Conservation (phyloP, 805 yeast genomes). For the Sugiyamaella lignohabitans region DNA sequence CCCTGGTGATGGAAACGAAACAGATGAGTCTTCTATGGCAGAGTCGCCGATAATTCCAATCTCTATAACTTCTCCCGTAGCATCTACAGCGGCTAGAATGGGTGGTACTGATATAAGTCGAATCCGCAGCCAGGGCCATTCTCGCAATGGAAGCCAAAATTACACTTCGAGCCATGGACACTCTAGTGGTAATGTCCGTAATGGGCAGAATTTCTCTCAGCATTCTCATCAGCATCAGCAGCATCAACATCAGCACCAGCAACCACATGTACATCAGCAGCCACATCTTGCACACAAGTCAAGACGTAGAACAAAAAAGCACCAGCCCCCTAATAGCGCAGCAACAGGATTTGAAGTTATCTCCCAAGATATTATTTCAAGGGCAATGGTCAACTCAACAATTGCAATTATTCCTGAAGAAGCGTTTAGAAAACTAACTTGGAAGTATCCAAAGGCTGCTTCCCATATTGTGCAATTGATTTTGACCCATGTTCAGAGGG, state of each 20-base stretch:
- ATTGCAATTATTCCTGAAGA: constrained; percentile 87
- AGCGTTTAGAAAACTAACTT: constrained; percentile 66
- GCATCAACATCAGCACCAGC: neutral
- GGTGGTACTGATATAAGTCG: neutral
- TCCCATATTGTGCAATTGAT: constrained; percentile 94
- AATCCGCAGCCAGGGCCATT: too few relatives aligned
- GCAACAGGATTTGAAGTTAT: constrained; percentile 10
- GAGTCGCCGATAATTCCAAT: neutral
- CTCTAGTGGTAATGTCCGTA: too few relatives aligned
- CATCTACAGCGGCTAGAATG: neutral
- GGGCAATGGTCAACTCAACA: constrained; percentile 69
- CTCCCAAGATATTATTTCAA: constrained; percentile 49
- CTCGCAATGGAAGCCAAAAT: too few relatives aligned
- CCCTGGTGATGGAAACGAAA: constrained; percentile 5
- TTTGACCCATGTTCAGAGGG: constrained; percentile 76
- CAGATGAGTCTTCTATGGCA: constrained; percentile 7
- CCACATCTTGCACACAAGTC: neutral
- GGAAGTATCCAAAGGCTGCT: constrained; percentile 78
- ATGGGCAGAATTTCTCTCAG: too few relatives aligned
- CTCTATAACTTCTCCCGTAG: neutral
- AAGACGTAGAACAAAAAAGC: neutral
- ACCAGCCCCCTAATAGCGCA: neutral
- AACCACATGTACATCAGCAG: neutral
- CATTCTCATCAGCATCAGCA: neutral
- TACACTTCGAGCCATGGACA: too few relatives aligned